Conservation (phyloP, 2,329 filamentous ascomycete genomes). For the Fusarium nygamai region DNA sequence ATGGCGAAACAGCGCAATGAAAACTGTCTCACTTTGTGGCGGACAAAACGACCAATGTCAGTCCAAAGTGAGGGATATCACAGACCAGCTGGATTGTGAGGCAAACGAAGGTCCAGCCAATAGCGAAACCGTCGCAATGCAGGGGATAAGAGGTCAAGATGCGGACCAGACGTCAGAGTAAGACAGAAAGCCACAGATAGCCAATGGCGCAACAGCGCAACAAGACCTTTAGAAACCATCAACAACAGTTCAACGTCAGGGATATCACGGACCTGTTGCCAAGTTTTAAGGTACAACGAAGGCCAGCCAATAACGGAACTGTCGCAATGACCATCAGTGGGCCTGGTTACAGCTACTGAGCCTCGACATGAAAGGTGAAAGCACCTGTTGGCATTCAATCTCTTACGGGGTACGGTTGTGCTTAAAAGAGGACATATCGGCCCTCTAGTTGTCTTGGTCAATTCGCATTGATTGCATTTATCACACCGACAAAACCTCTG, state of each 20-base stretch:
- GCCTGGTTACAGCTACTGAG: background rate
- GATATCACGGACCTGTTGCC: background rate
- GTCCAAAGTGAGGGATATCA: rapidly evolving
- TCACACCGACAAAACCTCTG: rapidly evolving
- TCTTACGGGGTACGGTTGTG: background rate
- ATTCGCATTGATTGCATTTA: background rate
- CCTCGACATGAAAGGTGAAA: rapidly evolving
- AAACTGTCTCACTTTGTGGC: background rate
- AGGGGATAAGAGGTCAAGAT: background rate
- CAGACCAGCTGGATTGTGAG: background rate
- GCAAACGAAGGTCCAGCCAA: background rate
- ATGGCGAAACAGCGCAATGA: background rate
- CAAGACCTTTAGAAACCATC: background rate
- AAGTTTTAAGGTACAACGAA: background rate
- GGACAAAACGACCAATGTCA: background rate
- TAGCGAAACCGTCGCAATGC: background rate
- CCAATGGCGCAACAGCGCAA: background rate
- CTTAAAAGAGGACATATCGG: background rate
- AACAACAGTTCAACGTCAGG: rapidly evolving
- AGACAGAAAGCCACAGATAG: background rate
- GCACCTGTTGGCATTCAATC: background rate
- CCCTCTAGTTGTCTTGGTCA: rapidly evolving
- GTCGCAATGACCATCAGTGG: background rate
- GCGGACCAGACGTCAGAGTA: background rate
- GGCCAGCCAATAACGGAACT: background rate